phyloP scores from a whole-genome alignment of 176 grass and related monocot genomes.

The Eragrostis nindensis region DNA sequence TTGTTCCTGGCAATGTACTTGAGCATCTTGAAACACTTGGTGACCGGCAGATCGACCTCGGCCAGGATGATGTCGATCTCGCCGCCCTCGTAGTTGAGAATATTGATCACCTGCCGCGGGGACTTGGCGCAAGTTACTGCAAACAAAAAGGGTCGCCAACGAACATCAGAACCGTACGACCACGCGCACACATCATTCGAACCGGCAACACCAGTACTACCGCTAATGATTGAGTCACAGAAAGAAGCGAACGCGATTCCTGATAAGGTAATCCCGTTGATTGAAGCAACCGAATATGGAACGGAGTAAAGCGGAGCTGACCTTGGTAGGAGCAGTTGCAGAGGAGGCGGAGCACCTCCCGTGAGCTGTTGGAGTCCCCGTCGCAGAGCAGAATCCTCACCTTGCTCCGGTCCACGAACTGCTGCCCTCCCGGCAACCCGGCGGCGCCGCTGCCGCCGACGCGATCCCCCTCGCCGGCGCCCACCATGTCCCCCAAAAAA shows the following conservation, averaged over 20 bases:
- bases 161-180: neutral
- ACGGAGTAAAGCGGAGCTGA: slow-evolving; percentile 3
- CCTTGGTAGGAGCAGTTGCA: slow-evolving; percentile 95
- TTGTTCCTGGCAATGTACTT: slow-evolving; percentile 93
- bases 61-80: slow-evolving; percentile 95
- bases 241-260: neutral
- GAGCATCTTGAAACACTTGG: slow-evolving; percentile 96
- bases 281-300: neutral
- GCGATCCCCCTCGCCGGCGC: slow-evolving; percentile 42
- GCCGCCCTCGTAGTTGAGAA: slow-evolving; percentile 64
- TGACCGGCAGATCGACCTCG: slow-evolving; percentile 84
- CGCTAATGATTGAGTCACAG: neutral
- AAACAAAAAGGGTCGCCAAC: slow-evolving; percentile 12
- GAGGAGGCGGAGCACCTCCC: slow-evolving; percentile 79
- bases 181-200: slow-evolving; percentile 15
- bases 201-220: neutral
- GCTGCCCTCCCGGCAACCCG: slow-evolving; percentile 29
- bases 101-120: slow-evolving; percentile 75
- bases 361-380: slow-evolving; percentile 67
- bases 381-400: slow-evolving; percentile 92
- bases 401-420: slow-evolving; percentile 86
- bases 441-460: slow-evolving; percentile 17
- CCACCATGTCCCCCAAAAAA: slow-evolving; percentile 29
- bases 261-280: neutral
- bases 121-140: slow-evolving; percentile 80